phyloP scores from a whole-genome alignment of 73 alveolate genomes.

The Uronychia binucleata region DNA sequence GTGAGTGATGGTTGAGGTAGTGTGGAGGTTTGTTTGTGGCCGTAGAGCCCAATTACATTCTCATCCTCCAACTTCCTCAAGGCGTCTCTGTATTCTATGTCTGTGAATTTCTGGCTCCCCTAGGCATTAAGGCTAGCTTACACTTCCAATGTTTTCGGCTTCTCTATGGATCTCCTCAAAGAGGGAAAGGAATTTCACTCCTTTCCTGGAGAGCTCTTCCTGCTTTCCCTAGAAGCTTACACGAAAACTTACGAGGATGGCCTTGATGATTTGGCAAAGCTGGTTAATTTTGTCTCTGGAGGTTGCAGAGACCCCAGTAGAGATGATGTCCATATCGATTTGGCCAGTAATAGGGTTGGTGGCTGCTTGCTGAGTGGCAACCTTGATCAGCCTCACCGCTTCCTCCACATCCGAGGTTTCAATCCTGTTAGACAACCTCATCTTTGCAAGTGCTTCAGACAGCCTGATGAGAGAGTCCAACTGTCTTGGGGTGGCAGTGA shows the following conservation, averaged over 20 bases:
- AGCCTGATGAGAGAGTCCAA: constrained; percentile 96
- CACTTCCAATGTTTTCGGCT: background rate
- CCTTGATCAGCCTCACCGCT: constrained; percentile 92
- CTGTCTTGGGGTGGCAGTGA: constrained; percentile 99
- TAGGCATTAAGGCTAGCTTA: background rate
- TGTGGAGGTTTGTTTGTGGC: constrained; percentile 60
- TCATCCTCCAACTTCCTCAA: constrained; percentile 80
- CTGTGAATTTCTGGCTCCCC: constrained; percentile 57
- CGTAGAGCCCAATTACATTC: constrained; percentile 54
- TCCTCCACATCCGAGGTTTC: constrained; percentile 90
- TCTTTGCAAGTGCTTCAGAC: constrained; percentile 95
- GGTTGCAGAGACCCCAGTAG: constrained; percentile 79
- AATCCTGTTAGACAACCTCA: constrained; percentile 84
- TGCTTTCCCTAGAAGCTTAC: constrained; percentile 35
- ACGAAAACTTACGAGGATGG: constrained; percentile 43
- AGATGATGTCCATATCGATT: constrained; percentile 83
- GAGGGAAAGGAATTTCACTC: constrained; percentile 53
- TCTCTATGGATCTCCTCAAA: constrained; percentile 52
- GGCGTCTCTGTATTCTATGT: constrained; percentile 83
- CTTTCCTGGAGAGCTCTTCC: constrained; percentile 69
- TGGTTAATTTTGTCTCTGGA: constrained; percentile 70
- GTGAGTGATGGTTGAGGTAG: too few species aligned
- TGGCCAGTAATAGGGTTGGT: constrained; percentile 97
- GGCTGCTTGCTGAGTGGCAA: constrained; percentile 98
- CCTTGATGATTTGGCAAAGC: constrained; percentile 55